phyloP scores from a whole-genome alignment of 192 early-diverging fungal genomes.

The Rhizophagus clarus region DNA sequence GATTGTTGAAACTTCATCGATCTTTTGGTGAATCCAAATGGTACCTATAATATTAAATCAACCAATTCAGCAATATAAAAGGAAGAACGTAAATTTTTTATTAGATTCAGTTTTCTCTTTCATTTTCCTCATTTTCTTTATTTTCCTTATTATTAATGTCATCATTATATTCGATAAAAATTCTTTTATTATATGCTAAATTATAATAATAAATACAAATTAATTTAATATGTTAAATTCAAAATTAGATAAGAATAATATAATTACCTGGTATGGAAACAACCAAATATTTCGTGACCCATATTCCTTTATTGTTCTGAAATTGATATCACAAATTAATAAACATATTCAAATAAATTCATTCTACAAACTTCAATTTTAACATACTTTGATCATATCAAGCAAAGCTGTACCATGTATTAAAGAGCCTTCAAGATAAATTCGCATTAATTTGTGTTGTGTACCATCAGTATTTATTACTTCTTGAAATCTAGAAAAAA shows the following conservation, averaged over 20 bases:
- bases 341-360: neutral
- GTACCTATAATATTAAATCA: no score
- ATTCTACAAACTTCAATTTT: neutral
- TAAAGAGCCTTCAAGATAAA: slow-evolving; percentile 56
- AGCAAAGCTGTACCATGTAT: slow-evolving; percentile 50
- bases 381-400: slow-evolving; percentile 53
- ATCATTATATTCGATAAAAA: neutral
- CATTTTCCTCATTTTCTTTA: no score
- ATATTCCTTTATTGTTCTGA: slow-evolving; percentile 8
- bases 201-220: neutral
- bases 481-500: slow-evolving; percentile 42
- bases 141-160: neutral
- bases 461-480: slow-evolving; percentile 47
- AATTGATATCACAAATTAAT: neutral
- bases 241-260: neutral
- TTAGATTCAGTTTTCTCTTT: no score
- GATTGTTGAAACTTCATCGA: no score
- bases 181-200: neutral
- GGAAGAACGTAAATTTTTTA: no score
- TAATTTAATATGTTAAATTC: neutral
- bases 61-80: no score
- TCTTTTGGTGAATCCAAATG: no score
- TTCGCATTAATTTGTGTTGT: slow-evolving; percentile 53
- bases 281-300: neutral
- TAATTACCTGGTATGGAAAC: neutral